These are phyloP conservation scores for Apiospora saccharicola DNA, from an alignment of 2,329 filamentous ascomycete genomes.

Conservation along the genomic window DNA sequence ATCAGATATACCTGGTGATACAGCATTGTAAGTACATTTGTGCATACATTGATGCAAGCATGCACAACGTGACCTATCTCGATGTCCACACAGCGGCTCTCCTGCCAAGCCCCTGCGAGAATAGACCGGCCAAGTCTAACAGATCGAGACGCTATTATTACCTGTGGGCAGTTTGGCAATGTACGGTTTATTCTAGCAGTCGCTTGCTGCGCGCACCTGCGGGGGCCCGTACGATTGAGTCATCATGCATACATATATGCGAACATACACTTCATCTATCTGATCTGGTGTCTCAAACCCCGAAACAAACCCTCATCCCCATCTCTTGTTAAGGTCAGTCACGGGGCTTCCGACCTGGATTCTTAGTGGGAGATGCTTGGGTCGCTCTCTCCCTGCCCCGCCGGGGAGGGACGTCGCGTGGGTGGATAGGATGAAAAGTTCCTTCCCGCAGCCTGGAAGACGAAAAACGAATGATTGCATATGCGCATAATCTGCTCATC, in stretches of 20 bases:
- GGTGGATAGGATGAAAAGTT: not conserved
- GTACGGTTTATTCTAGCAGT: too few species aligned
- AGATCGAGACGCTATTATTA: too few species aligned
- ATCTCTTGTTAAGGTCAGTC: not conserved
- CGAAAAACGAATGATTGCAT: not conserved
- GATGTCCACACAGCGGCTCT: not conserved
- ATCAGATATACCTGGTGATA: not conserved
- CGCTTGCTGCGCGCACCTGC: not conserved
- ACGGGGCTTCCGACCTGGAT: not conserved
- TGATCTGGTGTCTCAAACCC: not conserved
- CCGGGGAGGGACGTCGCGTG: not conserved
- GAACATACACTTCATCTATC: not conserved
- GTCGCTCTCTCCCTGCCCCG: not conserved
- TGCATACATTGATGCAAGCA: too few species aligned
- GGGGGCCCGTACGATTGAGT: not conserved
- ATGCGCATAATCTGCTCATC: not conserved
- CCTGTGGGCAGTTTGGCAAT: too few species aligned
- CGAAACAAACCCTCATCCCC: not conserved
- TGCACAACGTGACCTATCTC: not conserved
- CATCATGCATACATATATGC: conserved; percentile 11
- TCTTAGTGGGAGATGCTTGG: not conserved
- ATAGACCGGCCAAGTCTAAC: too few species aligned
- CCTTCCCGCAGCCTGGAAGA: not conserved
- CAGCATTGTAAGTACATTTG: too few species aligned
- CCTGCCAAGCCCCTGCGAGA: too few species aligned